Percentiles rank a stretch among this genome's conserved stretches.
Conservation (phyloP, 345 rosid species). For the Eucalyptus tenuipes region DNA sequence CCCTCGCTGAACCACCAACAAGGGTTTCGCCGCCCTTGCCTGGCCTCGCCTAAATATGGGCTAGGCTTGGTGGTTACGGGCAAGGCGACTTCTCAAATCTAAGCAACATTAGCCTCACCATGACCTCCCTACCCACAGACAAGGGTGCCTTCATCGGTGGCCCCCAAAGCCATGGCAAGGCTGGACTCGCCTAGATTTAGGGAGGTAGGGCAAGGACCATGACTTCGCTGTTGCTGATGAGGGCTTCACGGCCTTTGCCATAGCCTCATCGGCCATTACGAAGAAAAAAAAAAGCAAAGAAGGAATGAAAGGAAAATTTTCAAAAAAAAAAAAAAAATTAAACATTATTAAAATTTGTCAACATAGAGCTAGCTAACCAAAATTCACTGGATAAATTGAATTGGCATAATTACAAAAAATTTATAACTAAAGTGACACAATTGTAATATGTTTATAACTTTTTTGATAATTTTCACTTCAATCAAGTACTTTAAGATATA, state of each 20-base stretch:
- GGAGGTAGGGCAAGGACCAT: too few relatives aligned
- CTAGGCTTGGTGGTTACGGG: rapidly evolving
- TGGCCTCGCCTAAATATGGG: rapidly evolving
- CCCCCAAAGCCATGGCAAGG: too few relatives aligned
- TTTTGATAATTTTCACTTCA: rapidly evolving
- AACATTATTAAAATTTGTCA: rapidly evolving
- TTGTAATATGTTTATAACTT: rapidly evolving
- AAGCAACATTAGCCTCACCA: rapidly evolving
- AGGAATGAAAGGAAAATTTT: not conserved
- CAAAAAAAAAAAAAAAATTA: too few relatives aligned
- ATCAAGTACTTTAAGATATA: not conserved
- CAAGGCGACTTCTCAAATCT: rapidly evolving
- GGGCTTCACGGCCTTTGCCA: rapidly evolving
- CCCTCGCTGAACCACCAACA: rapidly evolving
- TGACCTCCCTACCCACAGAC: rapidly evolving
- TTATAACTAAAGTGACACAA: rapidly evolving
- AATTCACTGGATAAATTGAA: rapidly evolving
- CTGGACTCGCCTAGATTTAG: rapidly evolving
- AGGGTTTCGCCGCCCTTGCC: rapidly evolving
- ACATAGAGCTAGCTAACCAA: rapidly evolving
- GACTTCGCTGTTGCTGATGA: rapidly evolving
- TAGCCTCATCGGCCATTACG: rapidly evolving
- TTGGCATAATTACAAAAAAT: rapidly evolving
- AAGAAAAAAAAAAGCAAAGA: too few relatives aligned
- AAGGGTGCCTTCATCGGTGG: rapidly evolving